Conservation (phyloP, 73 alveolate genomes). For the Paramecium octaurelia region DNA sequence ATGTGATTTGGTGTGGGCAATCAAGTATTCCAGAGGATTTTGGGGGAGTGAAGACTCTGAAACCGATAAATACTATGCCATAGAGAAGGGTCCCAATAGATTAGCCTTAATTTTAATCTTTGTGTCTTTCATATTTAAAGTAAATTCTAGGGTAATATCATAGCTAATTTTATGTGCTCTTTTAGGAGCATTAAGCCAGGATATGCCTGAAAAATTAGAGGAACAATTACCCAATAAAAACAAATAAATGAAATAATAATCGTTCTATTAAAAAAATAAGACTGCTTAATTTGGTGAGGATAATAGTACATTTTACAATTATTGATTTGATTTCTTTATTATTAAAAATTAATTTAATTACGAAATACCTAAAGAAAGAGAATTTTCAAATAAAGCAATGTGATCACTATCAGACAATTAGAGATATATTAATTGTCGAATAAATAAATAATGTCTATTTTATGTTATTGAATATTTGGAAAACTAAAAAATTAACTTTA, state of each 20-base stretch:
- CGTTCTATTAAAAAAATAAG: background rate
- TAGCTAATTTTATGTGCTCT: background rate
- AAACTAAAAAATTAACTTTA: too few relatives aligned
- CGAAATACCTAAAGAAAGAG: background rate
- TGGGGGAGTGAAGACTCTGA: slow-evolving; percentile 35
- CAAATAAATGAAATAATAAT: background rate
- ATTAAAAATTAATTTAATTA: background rate
- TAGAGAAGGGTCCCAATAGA: background rate
- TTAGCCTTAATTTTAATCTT: background rate
- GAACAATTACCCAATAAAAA: background rate
- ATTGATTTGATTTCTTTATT: background rate
- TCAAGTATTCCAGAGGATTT: slow-evolving; percentile 4
- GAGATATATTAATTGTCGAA: too few relatives aligned
- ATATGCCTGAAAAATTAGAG: background rate
- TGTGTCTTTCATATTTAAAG: slow-evolving; percentile 2
- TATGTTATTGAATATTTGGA: background rate
- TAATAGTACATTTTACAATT: background rate
- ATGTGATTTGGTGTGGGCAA: slow-evolving; percentile 27
- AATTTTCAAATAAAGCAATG: too few relatives aligned
- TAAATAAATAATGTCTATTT: too few relatives aligned
- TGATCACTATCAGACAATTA: too few relatives aligned
- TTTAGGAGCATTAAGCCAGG: background rate
- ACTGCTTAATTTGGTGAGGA: background rate
- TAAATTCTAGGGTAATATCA: background rate
- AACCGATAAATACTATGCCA: background rate